Percentiles rank a stretch among this genome's conserved stretches.
These are phyloP conservation scores for Agrocybe chaxingu DNA, from an alignment of 768 basidiomycete genomes.

Conservation along the genomic window DNA sequence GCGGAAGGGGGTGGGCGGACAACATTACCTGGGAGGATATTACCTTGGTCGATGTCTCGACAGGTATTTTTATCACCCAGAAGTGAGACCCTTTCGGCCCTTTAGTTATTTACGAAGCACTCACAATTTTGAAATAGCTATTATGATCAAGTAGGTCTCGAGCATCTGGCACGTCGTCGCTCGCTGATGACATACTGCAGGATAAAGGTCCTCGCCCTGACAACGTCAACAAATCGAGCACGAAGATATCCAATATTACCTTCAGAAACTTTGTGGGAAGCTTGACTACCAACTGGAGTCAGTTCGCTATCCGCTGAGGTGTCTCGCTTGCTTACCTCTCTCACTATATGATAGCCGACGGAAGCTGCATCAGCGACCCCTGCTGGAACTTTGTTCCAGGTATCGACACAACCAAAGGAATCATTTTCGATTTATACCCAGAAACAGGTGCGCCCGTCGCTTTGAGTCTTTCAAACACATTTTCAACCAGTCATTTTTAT, in stretches of 20 bases:
- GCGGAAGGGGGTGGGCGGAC: constrained; percentile 43
- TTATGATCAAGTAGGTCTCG: constrained; percentile 38
- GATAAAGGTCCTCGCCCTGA: constrained; percentile 31
- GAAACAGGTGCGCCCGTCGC: constrained; percentile 24
- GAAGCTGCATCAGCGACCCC: constrained; percentile 34
- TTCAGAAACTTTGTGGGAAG: constrained; percentile 34
- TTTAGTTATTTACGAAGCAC: not conserved
- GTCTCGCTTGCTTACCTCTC: not conserved
- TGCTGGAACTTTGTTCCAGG: constrained; percentile 38
- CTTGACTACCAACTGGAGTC: constrained; percentile 34
- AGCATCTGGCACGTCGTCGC: not conserved
- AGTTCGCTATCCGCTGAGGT: constrained; percentile 1
- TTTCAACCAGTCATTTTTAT: not conserved
- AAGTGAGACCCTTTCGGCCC: constrained; percentile 22
- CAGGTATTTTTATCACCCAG: constrained; percentile 44
- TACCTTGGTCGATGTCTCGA: constrained; percentile 39
- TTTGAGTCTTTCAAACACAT: not conserved
- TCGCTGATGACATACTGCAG: constrained; percentile 5
- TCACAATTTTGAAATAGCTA: constrained; percentile 30
- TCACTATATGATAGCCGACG: constrained; percentile 23
- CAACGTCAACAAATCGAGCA: constrained; percentile 31
- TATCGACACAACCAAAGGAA: constrained; percentile 28
- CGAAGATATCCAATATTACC: constrained; percentile 29
- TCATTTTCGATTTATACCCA: constrained; percentile 35
- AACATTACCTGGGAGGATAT: constrained; percentile 49